Percentiles rank a stretch among this genome's conserved stretches.
phyloP scores from a whole-genome alignment of 2,329 filamentous ascomycete genomes.

The Aplosporella prunicola region DNA sequence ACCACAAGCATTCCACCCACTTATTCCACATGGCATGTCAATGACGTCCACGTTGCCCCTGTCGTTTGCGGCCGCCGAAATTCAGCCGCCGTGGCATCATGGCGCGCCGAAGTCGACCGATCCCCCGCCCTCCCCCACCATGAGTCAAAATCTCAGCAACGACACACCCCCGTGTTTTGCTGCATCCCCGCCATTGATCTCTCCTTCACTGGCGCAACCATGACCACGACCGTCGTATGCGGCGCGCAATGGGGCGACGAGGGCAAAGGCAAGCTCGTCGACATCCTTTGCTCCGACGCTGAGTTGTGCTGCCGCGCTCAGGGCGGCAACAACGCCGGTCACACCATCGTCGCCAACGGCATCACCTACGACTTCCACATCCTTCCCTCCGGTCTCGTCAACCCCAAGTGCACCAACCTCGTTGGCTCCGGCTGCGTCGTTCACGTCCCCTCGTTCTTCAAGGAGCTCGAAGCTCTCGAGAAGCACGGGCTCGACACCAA shows the following conservation, averaged over 20 bases:
- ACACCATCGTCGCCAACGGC: slow-evolving; percentile 35
- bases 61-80: no score
- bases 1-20: no score
- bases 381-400: slow-evolving; percentile 56
- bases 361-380: slow-evolving; percentile 37
- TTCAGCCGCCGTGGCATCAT: no score
- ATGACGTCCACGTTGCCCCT: no score
- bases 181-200: no score
- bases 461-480: slow-evolving; percentile 52
- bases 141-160: no score
- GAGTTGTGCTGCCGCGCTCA: slow-evolving; percentile 50
- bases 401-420: slow-evolving; percentile 60
- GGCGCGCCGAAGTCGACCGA: no score
- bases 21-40: no score
- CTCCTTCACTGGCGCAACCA: slow-evolving; percentile 13
- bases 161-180: no score
- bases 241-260: slow-evolving; percentile 54
- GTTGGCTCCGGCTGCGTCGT: slow-evolving; percentile 56
- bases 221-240: slow-evolving; percentile 49
- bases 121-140: no score
- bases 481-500: slow-evolving; percentile 50
- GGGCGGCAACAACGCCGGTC: slow-evolving; percentile 51
- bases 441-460: slow-evolving; percentile 58
- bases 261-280: slow-evolving; percentile 52
- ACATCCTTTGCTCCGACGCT: slow-evolving; percentile 44